Evolutionary conservation across 345 rosid species (phyloP).

Genomic region (Angophora floribunda): DNA sequence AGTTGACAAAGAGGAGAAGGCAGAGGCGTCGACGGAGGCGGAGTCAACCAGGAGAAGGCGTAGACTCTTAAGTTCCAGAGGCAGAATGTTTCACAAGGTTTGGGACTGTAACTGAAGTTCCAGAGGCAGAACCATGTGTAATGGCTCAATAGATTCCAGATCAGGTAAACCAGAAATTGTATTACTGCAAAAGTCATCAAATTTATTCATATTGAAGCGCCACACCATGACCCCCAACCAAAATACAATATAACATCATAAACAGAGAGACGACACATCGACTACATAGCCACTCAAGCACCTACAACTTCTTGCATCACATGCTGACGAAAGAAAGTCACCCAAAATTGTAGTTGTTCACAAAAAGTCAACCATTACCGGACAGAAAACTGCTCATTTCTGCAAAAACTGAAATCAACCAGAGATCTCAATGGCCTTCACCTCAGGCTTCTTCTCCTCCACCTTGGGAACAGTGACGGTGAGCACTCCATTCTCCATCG

Average conservation of each 20-base stretch:
- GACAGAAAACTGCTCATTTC: not conserved
- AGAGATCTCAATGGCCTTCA: constrained; percentile 3
- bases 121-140: no score
- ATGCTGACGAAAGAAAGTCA: not conserved
- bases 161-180: not conserved
- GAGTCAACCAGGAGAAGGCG: no score
- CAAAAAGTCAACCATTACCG: not conserved
- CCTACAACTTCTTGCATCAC: not conserved
- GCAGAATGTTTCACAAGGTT: no score
- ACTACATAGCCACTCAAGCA: not conserved
- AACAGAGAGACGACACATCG: not conserved
- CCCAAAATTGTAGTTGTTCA: not conserved
- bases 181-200: no score
- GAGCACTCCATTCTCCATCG: constrained; percentile 12
- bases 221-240: not conserved
- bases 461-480: constrained; percentile 6
- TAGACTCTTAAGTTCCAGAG: no score
- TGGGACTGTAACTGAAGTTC: no score
- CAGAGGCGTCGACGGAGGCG: no score
- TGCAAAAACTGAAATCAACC: not conserved
- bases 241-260: not conserved
- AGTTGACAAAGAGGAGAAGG: no score
- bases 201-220: not conserved
- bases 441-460: constrained; percentile 7
- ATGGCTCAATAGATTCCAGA: not conserved